Conservation (phyloP, 2,329 filamentous ascomycete species). For the Pestalotiopsis sp. region DNA sequence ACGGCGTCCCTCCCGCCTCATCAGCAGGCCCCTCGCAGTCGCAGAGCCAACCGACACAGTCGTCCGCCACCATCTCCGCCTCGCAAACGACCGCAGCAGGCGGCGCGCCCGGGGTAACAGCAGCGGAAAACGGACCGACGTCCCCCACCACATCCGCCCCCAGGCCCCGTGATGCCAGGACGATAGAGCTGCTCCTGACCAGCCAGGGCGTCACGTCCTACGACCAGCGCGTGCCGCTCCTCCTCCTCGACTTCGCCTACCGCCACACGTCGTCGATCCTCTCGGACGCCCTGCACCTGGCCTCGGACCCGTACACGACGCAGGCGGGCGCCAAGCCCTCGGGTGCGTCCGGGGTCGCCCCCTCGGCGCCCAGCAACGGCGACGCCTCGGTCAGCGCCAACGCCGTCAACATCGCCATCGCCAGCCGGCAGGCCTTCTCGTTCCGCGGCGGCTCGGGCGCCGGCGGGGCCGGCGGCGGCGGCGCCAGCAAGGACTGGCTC, state of each 20-base stretch:
- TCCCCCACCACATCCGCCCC: slow-evolving; percentile 42
- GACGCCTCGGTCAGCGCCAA: slow-evolving; percentile 64
- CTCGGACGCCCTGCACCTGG: slow-evolving; percentile 69
- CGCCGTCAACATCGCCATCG: slow-evolving; percentile 73
- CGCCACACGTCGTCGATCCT: slow-evolving; percentile 75
- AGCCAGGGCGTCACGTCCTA: slow-evolving; percentile 79
- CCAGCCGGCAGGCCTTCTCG: slow-evolving; percentile 67
- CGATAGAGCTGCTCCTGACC: slow-evolving; percentile 78
- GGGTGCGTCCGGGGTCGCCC: slow-evolving; percentile 49
- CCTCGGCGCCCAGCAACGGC: slow-evolving; percentile 44
- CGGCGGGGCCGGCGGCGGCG: slow-evolving; percentile 45
- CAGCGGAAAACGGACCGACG: slow-evolving; percentile 23
- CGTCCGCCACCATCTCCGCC: slow-evolving; percentile 35
- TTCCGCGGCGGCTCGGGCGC: slow-evolving; percentile 58
- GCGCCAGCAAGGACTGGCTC: slow-evolving; percentile 74
- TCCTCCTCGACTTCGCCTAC: slow-evolving; percentile 86
- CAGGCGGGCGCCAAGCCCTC: slow-evolving; percentile 56
- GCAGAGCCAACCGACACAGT: slow-evolving; percentile 24
- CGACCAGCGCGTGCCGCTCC: slow-evolving; percentile 79
- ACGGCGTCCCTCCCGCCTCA: slow-evolving; percentile 49
- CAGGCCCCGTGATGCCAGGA: slow-evolving; percentile 75
- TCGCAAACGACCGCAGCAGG: slow-evolving; percentile 19
- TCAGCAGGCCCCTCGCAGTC: slow-evolving; percentile 29
- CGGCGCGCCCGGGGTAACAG: slow-evolving; percentile 17
- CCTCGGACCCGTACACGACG: slow-evolving; percentile 67